A percentile compares a stretch with the other conserved stretches of the same genome.
Conservation (phyloP, 1,284 basidiomycete species). For the Apiotrichum porosum region DNA sequence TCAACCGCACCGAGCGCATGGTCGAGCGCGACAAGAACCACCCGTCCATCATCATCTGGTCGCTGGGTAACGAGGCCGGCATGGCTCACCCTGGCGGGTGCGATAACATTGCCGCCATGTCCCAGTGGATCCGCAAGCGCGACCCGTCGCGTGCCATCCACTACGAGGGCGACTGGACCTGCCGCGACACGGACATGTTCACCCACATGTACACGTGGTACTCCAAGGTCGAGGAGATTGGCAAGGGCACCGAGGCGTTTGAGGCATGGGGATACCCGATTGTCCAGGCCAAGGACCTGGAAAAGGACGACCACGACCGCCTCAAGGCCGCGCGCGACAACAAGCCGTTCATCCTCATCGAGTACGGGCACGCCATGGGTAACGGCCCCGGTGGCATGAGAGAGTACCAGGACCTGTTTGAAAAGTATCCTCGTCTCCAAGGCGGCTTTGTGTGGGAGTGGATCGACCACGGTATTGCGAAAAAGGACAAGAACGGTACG, state of each 20-base stretch:
- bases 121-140: constrained; percentile 10
- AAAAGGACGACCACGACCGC: constrained; percentile 2
- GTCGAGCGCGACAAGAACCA: constrained; percentile 31
- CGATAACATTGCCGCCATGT: constrained; percentile 21
- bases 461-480: constrained; percentile 19
- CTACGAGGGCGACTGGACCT: constrained; percentile 17
- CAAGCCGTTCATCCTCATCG: constrained; percentile 17
- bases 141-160: constrained; percentile 16
- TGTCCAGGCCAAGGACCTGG: constrained; percentile 15
- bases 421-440: constrained; percentile 16
- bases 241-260: constrained; percentile 7
- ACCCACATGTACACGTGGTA: constrained; percentile 15
- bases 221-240: constrained; percentile 13
- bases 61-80: constrained; percentile 25
- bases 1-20: constrained; percentile 19
- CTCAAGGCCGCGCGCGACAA: constrained; percentile 7
- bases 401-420: constrained; percentile 17
- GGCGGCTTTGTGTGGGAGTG: constrained; percentile 24
- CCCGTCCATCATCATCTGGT: constrained; percentile 25
- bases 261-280: constrained; percentile 9
- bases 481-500: neutral
- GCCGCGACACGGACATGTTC: constrained; percentile 13
- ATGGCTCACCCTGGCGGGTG: constrained; percentile 19
- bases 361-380: constrained; percentile 23
- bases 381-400: constrained; percentile 17